Conservation (phyloP, 495 filamentous ascomycete species). For the Talaromyces borbonicus region DNA sequence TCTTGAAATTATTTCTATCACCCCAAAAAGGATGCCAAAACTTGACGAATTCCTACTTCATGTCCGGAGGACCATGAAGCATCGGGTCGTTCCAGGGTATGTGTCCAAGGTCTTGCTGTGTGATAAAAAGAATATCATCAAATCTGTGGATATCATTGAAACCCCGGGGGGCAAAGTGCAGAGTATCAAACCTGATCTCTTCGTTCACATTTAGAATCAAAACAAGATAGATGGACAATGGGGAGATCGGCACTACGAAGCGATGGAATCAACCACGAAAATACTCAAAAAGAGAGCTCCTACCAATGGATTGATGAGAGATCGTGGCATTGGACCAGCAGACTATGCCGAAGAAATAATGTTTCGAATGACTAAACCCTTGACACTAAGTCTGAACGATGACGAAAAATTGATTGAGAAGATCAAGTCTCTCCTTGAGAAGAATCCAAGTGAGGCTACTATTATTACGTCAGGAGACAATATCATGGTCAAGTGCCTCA, state of each 20-base stretch:
- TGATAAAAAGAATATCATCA: too few relatives aligned
- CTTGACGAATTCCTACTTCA: too few relatives aligned
- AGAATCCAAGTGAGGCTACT: not conserved
- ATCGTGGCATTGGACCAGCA: not conserved
- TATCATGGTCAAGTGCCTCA: not conserved
- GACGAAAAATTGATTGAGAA: not conserved
- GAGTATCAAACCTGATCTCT: too few relatives aligned
- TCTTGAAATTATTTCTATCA: not conserved
- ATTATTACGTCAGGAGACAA: not conserved
- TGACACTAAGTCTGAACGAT: not conserved
- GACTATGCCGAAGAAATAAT: not conserved
- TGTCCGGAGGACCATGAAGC: too few relatives aligned
- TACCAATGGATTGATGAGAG: not conserved
- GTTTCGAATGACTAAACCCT: not conserved
- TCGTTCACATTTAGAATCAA: too few relatives aligned
- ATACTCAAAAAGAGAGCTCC: not conserved
- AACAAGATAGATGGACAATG: too few relatives aligned
- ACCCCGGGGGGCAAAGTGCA: too few relatives aligned
- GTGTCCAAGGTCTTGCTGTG: too few relatives aligned
- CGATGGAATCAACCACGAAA: not conserved
- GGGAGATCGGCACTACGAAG: too few relatives aligned
- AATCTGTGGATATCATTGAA: too few relatives aligned
- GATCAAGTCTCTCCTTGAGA: not conserved
- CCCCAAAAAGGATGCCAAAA: not conserved
- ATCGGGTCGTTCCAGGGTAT: too few relatives aligned